Base-by-base conservation (phyloP, 495 filamentous ascomycete genomes). In the Aspergillus carlsbadensis region DNA sequence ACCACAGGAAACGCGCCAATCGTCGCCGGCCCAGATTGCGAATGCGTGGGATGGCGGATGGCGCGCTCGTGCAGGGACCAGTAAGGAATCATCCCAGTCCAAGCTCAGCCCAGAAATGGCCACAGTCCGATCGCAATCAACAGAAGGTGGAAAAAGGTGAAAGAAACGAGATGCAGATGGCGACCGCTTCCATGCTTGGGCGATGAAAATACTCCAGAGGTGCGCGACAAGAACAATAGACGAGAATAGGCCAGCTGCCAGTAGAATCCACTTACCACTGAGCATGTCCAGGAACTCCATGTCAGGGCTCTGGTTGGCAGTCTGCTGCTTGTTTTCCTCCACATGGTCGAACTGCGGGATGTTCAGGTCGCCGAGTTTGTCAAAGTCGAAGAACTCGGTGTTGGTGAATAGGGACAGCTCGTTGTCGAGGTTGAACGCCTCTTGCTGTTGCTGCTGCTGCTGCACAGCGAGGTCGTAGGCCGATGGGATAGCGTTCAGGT, bases 321-420 rank as follows among this genome's bases (percentile, higher is more conserved):
- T 65, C 18, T 61, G 64, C 36, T 64, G 64, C 39, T 65, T 60
- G 46, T 66, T 68, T 13, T 71, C 68, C 17, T 76, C 70, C 35
- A 68, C 60, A 0, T 64, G 49, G 21, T 73, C 67, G 54, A 74
- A 79, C 5, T 63, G 44, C 24, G 76, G 75, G 42, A 77, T 59
- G 41, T 63, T 61, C 45, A 77, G 62, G 49, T 76, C 73, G 41
- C 73, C 73, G 29, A 79, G 76, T 43, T 80, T 70, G 66, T 97
- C 93, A 67, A 91, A 92, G 71, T 96, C 92, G 70, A 90, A 90
- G 79, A 97, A 98, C 54, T 94, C 87, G 45, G 90, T 84, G 72
- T 97, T 96, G 56, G 91, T 95, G 80, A 97, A 96, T 60, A 95
- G 78, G 26, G 88, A 89, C 42, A 98, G 80, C 44, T 94, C 91